Conservation (phyloP, 441 rosid genomes). For the Pelargonium citronellum region DNA sequence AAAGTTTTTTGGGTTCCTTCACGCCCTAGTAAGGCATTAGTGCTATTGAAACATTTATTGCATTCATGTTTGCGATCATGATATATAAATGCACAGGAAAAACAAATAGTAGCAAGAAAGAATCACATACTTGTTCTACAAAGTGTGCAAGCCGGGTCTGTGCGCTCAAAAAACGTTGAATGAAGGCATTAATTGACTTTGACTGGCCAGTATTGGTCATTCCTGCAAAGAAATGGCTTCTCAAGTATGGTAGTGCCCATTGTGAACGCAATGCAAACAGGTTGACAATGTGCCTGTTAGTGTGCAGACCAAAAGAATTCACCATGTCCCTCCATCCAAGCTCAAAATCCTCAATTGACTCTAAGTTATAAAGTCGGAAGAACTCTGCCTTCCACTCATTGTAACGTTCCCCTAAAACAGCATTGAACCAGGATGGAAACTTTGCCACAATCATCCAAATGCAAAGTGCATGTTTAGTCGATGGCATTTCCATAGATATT, state of each 20-base stretch:
- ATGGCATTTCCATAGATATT: slow-evolving; percentile 73
- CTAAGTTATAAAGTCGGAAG: slow-evolving; percentile 73
- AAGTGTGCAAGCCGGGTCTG: slow-evolving; percentile 87
- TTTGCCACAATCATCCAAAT: slow-evolving; percentile 97
- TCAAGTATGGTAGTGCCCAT: slow-evolving; percentile 90
- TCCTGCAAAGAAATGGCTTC: slow-evolving; percentile 84
- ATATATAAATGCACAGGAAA: slow-evolving; percentile 6
- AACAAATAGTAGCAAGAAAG: slow-evolving; percentile 18
- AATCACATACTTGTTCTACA: slow-evolving; percentile 69
- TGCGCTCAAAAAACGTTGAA: slow-evolving; percentile 86
- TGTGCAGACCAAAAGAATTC: slow-evolving; percentile 65
- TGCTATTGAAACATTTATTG: neutral
- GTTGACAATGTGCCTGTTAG: slow-evolving; percentile 73
- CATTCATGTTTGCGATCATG: neutral
- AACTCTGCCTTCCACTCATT: slow-evolving; percentile 94
- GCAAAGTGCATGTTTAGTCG: slow-evolving; percentile 84
- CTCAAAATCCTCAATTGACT: slow-evolving; percentile 78
- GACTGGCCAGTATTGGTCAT: slow-evolving; percentile 71
- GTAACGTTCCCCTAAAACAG: slow-evolving; percentile 81
- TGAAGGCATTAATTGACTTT: slow-evolving; percentile 78
- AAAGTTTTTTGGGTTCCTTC: neutral
- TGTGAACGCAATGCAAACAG: slow-evolving; percentile 55
- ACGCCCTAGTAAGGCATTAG: neutral
- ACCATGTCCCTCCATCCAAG: slow-evolving; percentile 95
- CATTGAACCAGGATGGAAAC: slow-evolving; percentile 94